Evolutionary conservation across 2,329 filamentous ascomycete genomes (phyloP).

Genomic region (Grosmannia clavigera): DNA sequence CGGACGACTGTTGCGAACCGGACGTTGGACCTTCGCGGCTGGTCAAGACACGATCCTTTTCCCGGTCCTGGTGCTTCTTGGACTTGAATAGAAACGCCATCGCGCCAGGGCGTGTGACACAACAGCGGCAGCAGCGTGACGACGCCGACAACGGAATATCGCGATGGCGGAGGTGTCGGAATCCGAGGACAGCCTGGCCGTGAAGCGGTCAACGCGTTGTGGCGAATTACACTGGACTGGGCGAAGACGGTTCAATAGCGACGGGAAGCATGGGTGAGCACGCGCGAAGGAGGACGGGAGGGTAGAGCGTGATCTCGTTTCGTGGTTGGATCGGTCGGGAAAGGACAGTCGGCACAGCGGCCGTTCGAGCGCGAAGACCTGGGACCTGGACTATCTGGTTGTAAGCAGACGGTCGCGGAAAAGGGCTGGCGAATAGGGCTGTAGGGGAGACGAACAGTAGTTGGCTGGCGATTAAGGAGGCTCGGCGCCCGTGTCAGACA

Average conservation of each 20-base stretch:
- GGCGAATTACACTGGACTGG: background rate
- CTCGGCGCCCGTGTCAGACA: too few relatives aligned
- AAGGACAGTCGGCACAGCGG: background rate
- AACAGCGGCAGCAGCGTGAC: background rate
- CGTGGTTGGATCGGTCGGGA: background rate
- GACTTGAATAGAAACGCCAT: slow-evolving; percentile 80
- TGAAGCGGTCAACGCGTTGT: background rate
- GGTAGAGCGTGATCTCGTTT: background rate
- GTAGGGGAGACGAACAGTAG: background rate
- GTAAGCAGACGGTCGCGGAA: background rate
- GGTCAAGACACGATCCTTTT: slow-evolving; percentile 48
- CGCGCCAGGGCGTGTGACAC: slow-evolving; percentile 19
- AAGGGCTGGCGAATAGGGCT: background rate
- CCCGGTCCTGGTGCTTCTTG: slow-evolving; percentile 56
- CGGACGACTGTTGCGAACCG: slow-evolving; percentile 31
- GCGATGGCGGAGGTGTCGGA: background rate
- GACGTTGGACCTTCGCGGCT: slow-evolving; percentile 38
- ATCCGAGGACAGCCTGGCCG: background rate
- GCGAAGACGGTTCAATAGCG: background rate
- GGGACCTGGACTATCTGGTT: background rate
- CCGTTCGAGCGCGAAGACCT: background rate
- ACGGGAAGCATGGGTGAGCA: background rate
- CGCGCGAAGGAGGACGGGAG: background rate
- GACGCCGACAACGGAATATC: background rate
- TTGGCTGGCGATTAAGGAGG: background rate